Evolutionary conservation across 495 filamentous ascomycete genomes (phyloP), one percentile per base, ranked within the genome.

Genomic region (Talaromyces stipitatus): DNA sequence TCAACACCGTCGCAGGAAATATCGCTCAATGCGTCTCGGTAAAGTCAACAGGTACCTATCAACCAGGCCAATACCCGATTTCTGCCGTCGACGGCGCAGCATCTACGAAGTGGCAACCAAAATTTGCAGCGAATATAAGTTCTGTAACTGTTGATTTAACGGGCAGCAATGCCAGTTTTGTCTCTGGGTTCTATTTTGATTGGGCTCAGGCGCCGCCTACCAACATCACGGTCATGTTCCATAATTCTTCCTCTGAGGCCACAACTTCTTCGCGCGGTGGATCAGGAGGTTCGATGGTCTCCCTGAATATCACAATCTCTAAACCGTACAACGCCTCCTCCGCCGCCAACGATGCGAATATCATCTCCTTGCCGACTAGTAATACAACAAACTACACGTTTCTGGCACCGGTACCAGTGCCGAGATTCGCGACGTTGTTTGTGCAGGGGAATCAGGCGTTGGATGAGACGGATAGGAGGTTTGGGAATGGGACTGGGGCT

Each of bases 61-160:
- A 78, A 24, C 75, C 82, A 0, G 88, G 88, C 23, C 88, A 92
- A 66, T 88, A 89, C 73, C 87, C 88, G 1, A 72, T 87, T 29
- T 76, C 80, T 0, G 85, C 83, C 0, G 80, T 88, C 24, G 88
- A 92, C 60, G 88, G 88, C 47, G 82, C 84, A 1, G 75, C 80
- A 0, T 79, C 81, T 26, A 92, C 88, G 0, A 80, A 80, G 51
- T 92, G 88, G 88, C 87, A 89, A 61, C 87, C 88, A 0, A 64
- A 70, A 1, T 66, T 70, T 4, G 75, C 82, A 46, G 64, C 64
- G 0, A 77, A 78, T 0, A 55, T 80, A 2, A 71, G 67, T 60
- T 70, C 77, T 0, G 52, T 82, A 24, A 82, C 78, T 1, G 68
- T 82, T 9, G 74, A 0, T 20, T 10, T 51, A 26, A 51, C 27